Evolutionary conservation across 169 alveolate genomes (phyloP), one percentile per base, ranked within the genome.

Genomic region (Plasmodium billcollinsi): DNA sequence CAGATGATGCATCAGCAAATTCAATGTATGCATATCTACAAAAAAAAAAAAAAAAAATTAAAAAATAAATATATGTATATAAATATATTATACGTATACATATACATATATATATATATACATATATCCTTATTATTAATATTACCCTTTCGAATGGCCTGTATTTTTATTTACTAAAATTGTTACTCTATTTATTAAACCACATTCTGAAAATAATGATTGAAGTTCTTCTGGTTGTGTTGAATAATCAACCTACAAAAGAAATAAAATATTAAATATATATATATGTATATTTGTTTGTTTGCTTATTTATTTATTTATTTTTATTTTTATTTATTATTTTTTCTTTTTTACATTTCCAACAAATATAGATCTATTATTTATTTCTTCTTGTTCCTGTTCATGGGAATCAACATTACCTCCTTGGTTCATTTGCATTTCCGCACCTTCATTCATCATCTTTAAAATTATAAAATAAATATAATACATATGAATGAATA

Each of bases 91-190:
- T 61, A 61, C 1, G 6, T 61, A 52, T 15, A 52, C 6, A 15
- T 61, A 52, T 15, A 52, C 6, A 15, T 2, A 15, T 12, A 59
- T 5, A 33, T 85, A 24, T 24, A 43, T n/a, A 33, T 29, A 45
- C 12, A 62, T 14, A 52, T 43, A 26, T 6, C 7, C 33, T n/a
- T 3, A 12, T 29, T 80, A 62, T 12, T 54, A 5, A 47, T 29
- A 11, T 49, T 47, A 89, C 96, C 99, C 99, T 62, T 96, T 95
- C 4, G 99, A 98, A 71, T 96, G 97, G n/a, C 98, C 98, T 3
- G 97, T 96, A 76, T 92, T 89, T 89, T 97, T 97, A 88, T 97
- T 98, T 14, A 96, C 98, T 95, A 96, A 96, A 80, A 97, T 97
- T 7, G 99, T 97, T 61, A 97, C 97, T 66, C 99, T 83, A 50